Percentiles rank a stretch among this genome's conserved stretches.
Evolutionary conservation across 495 filamentous ascomycete species (phyloP).

Genomic region (Penicillium coffeae): DNA sequence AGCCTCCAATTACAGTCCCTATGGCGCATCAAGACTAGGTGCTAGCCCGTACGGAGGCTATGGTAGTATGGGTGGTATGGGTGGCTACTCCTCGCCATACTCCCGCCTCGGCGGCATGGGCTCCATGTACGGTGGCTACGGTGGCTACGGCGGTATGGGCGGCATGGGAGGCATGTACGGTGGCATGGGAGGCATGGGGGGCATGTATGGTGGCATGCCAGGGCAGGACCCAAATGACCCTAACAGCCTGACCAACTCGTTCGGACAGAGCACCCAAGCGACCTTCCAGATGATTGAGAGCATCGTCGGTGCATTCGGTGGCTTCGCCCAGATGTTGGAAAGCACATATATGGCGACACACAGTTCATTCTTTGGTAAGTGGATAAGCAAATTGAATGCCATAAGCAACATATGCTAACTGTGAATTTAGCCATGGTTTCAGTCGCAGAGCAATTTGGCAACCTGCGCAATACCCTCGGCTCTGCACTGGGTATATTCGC

Average conservation of each 20-base stretch:
- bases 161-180: conserved; percentile 53
- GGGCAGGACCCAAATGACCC: conserved; percentile 81
- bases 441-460: conserved; percentile 95
- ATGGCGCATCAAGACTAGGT: conserved; percentile 59
- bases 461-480: conserved; percentile 88
- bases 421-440: conserved; percentile 82
- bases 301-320: conserved; percentile 92
- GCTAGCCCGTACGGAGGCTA: conserved; percentile 47
- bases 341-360: conserved; percentile 99
- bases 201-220: conserved; percentile 53
- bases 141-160: conserved; percentile 56
- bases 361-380: conserved; percentile 94
- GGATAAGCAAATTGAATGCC: not conserved
- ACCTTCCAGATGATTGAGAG: conserved; percentile 99
- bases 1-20: conserved; percentile 77
- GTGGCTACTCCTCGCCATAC: conserved; percentile 57
- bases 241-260: conserved; percentile 84
- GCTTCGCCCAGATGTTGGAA: conserved; percentile 98
- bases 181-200: conserved; percentile 41
- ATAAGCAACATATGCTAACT: conserved; percentile 9
- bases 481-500: conserved; percentile 95
- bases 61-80: conserved; percentile 36
- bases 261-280: conserved; percentile 88
- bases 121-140: conserved; percentile 55
- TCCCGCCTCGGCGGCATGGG: conserved; percentile 61